Evolutionary conservation across 2,329 filamentous ascomycete species (phyloP), one percentile per base, ranked within the genome.

Genomic region (Neofusicoccum parvum): DNA sequence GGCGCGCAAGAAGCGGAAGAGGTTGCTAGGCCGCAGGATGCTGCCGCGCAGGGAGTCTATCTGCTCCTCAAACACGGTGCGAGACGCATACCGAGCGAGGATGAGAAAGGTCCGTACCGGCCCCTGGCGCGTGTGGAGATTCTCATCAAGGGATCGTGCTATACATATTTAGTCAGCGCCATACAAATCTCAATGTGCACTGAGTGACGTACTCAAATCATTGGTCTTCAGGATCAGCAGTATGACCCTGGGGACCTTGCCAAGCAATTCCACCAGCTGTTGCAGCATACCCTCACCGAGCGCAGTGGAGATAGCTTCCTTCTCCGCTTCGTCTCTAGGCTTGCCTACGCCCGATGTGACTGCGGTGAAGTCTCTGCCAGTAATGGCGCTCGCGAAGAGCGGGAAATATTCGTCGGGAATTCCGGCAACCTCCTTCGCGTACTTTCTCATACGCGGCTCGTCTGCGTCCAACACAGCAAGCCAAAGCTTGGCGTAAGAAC

Each of bases 221-320:
- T 99, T 99, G 2, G 95, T 99, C 81, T 99, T 99, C 68, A 99
- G 85, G 70, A 99, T 98, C 34, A 99, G 83, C 12, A 99, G 84
- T 64, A 99, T 97, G 69, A 99, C 92, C 50, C 93, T 85, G 0
- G 95, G 95, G 6, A 99, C 94, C 72, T 92, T 88, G 54, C 92
- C 92, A 5, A 99, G 86, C 70, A 99, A 83, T 70, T 94, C 89
- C 7, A 99, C 92, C 6, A 99, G 84, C 72, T 97, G 90, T 67
- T 91, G 91, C 43, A 99, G 84, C 75, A 99, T 86, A 10, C 94
- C 94, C 64, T 97, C 92, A 54, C 93, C 91, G 66, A 99, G 82
- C 0, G 92, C 91, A 58, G 88, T 87, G 62, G 90, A 90, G 76
- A 99, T 96, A n/a, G 86, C 86, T 71, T 95, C 88, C 79, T 96